Conservation (phyloP, 768 basidiomycete genomes). For the Mycena polygramma region DNA sequence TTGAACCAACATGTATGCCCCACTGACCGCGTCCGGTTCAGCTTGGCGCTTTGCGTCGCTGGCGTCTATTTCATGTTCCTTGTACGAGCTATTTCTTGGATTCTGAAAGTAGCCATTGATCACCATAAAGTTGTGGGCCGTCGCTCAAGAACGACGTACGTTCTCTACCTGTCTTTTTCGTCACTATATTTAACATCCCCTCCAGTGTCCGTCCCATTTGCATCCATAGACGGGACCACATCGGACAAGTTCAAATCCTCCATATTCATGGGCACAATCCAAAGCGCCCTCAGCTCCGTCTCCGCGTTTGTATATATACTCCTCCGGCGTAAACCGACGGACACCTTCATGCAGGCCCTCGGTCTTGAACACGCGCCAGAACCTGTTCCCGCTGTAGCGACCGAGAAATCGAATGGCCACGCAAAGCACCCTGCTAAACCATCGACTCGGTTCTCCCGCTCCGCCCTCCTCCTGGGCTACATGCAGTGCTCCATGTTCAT, state of each 20-base stretch:
- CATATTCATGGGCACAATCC: slow-evolving; percentile 87
- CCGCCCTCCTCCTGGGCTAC: slow-evolving; percentile 76
- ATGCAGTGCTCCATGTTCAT: slow-evolving; percentile 90
- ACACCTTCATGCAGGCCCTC: slow-evolving; percentile 67
- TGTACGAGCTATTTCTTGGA: slow-evolving; percentile 56
- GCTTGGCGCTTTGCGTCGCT: slow-evolving; percentile 80
- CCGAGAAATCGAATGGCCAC: slow-evolving; percentile 54
- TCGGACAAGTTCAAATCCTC: slow-evolving; percentile 87
- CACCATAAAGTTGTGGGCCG: slow-evolving; percentile 80
- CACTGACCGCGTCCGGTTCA: slow-evolving; percentile 41
- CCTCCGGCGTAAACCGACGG: slow-evolving; percentile 66
- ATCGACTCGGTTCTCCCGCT: slow-evolving; percentile 53
- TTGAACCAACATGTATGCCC: slow-evolving; percentile 1
- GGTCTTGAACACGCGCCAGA: slow-evolving; percentile 64
- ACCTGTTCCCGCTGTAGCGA: slow-evolving; percentile 43
- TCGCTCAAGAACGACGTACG: slow-evolving; percentile 94
- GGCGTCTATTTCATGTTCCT: slow-evolving; percentile 97
- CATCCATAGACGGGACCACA: slow-evolving; percentile 70
- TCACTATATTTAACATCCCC: background rate
- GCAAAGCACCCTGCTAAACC: slow-evolving; percentile 47
- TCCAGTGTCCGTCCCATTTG: slow-evolving; percentile 88
- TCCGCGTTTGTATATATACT: slow-evolving; percentile 85
- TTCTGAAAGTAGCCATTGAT: slow-evolving; percentile 11
- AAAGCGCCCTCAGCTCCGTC: slow-evolving; percentile 82
- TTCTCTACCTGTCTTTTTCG: background rate